A percentile compares a stretch with the other conserved stretches of the same genome.
Conservation (phyloP, 176 grass and related monocot genomes). For the bread wheat (Triticum aestivum) region IWGSC_CS_RefSeq_v2.1 NC_057797.1:730602174-730602673, state of each 20-base stretch:
- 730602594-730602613: neutral
- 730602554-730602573: too few species aligned
- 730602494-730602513: too few species aligned
- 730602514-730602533: too few species aligned
- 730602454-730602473: too few species aligned
- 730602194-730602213: conserved; percentile 14
- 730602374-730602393: neutral
- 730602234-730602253: neutral
- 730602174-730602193: conserved; percentile 1
- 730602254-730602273: conserved; percentile 25
- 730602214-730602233: conserved; percentile 26
- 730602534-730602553: too few species aligned
- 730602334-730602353: neutral
- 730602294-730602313: conserved; percentile 14
- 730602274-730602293: conserved; percentile 35
- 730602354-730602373: neutral
- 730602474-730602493: too few species aligned
- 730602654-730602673: too few species aligned
- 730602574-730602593: neutral
- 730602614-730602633: neutral
- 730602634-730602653: too few species aligned
- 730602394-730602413: neutral
- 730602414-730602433: neutral
- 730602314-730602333: conserved; percentile 27
- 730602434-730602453: too few species aligned